phyloP scores from a whole-genome alignment of 768 basidiomycete genomes.

The Astraeus odoratus region DNA sequence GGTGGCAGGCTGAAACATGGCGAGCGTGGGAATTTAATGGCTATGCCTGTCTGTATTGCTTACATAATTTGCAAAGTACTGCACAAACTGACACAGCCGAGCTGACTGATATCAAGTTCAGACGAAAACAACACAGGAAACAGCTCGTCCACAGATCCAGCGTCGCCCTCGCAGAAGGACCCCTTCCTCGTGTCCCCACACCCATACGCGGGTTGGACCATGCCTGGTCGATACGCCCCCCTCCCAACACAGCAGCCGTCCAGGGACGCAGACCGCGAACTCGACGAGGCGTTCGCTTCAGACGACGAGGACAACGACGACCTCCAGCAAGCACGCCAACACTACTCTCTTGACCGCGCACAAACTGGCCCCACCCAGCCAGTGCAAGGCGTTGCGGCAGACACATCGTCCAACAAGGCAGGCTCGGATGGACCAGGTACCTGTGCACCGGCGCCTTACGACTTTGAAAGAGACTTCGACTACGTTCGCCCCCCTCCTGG shows the following conservation, averaged over 20 bases:
- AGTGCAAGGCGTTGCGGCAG: too few species aligned
- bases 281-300: constrained; percentile 71
- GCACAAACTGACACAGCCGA: too few species aligned
- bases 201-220: constrained; percentile 14
- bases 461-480: constrained; percentile 78
- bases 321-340: constrained; percentile 27
- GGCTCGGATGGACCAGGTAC: constrained; percentile 2
- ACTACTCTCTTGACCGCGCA: constrained; percentile 22
- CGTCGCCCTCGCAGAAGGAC: too few species aligned
- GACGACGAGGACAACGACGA: constrained; percentile 39
- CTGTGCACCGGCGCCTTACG: constrained; percentile 47
- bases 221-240: constrained; percentile 48
- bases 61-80: too few species aligned
- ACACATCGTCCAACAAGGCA: constrained; percentile 14
- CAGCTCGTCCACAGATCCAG: too few species aligned
- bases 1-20: too few species aligned
- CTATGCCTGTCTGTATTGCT: too few species aligned
- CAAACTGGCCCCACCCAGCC: too few species aligned
- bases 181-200: not conserved
- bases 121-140: too few species aligned
- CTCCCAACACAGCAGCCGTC: constrained; percentile 43
- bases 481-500: constrained; percentile 67
- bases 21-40: too few species aligned
- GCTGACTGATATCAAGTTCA: too few species aligned
- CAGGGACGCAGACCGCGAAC: constrained; percentile 47